Base-by-base conservation (phyloP, 306 rosid genomes). In the Glycine tomentella region DNA sequence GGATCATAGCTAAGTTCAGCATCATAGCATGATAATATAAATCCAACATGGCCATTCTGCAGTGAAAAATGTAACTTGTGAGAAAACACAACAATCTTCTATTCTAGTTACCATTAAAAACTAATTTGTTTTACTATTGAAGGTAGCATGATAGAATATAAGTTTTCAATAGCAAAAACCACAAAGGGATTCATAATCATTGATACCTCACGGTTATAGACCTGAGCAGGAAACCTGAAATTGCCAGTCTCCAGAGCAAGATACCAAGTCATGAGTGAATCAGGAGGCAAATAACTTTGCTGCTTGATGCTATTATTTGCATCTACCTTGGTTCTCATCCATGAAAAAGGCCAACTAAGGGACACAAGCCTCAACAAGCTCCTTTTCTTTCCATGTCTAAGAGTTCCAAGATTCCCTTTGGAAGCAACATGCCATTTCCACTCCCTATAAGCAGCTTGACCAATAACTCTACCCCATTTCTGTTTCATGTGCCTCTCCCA, bases 41-140 rank as follows among this genome's bases (percentile, higher is more conserved):
- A 95, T 66, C 97, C 98, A 71, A 95, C 98, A 87, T 95, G 96
- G 38, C 98, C 99, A 87, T 95, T 93, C 98, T 94, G 85, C 83
- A 81, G 69, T 57, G 68, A 78, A 42, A 74, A 65, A 56, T 62
- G 65, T 9, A 75, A 82, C 77, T 59, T 11, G 25, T 79, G 55
- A 73, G 63, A 50, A 72, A 82, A 78, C 69, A 48, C 10, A 75
- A 66, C 0, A 58, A 59, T 25, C 12, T 62, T 72, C 4, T 38
- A 62, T 49, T 75, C 52, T 15, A 48, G 12, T 51, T 33, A 49
- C 12, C 12, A 56, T 36, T 3, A 56, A 82, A 84, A 74, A 65
- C 71, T 34, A 86, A 63, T 8, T 34, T 7, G 9, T 58, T 53
- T 55, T 13, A 58, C 62, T 76, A 49, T 72, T 53, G 10, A 40